These are phyloP conservation scores for Chlorencoelia australis DNA, from an alignment of 2,329 filamentous ascomycete genomes.

Conservation along the genomic window DNA sequence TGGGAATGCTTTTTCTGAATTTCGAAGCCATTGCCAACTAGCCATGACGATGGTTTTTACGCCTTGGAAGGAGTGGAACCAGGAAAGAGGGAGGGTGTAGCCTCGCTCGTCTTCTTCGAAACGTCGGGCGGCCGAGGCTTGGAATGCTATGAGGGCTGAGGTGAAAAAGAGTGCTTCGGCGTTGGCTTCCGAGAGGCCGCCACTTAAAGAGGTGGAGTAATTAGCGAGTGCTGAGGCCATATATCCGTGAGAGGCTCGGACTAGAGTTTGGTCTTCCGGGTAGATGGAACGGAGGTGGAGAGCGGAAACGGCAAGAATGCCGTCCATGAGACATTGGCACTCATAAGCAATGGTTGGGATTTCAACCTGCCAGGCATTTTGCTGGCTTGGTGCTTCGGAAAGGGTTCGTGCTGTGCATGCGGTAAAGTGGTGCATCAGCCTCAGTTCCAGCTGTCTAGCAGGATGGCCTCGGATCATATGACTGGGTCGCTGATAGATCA, in stretches of 20 bases:
- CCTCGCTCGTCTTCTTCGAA: constrained; percentile 45
- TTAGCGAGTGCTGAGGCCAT: constrained; percentile 53
- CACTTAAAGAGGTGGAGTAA: constrained; percentile 46
- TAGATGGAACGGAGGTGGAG: constrained; percentile 47
- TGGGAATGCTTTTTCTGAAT: constrained; percentile 45
- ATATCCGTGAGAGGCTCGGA: constrained; percentile 53
- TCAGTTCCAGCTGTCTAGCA: constrained; percentile 40
- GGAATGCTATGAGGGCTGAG: constrained; percentile 53
- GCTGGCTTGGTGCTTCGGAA: constrained; percentile 39
- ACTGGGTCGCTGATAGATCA: constrained; percentile 17
- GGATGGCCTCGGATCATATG: constrained; percentile 11
- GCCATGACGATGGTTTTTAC: constrained; percentile 55
- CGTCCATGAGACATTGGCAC: constrained; percentile 49
- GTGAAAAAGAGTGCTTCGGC: constrained; percentile 55
- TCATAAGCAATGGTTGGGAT: constrained; percentile 54
- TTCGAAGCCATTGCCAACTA: constrained; percentile 54
- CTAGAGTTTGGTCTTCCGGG: constrained; percentile 49
- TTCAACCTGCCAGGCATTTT: constrained; percentile 48
- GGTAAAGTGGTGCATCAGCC: constrained; percentile 55
- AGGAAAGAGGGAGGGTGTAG: constrained; percentile 50
- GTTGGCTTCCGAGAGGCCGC: constrained; percentile 47
- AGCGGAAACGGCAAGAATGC: constrained; percentile 53
- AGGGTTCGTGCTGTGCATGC: constrained; percentile 50
- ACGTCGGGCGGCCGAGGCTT: constrained; percentile 53
- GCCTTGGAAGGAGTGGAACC: constrained; percentile 59